These are phyloP conservation scores for Sherardia arvensis DNA, from an alignment of 257 asterid genomes.

Conservation along the genomic window DNA sequence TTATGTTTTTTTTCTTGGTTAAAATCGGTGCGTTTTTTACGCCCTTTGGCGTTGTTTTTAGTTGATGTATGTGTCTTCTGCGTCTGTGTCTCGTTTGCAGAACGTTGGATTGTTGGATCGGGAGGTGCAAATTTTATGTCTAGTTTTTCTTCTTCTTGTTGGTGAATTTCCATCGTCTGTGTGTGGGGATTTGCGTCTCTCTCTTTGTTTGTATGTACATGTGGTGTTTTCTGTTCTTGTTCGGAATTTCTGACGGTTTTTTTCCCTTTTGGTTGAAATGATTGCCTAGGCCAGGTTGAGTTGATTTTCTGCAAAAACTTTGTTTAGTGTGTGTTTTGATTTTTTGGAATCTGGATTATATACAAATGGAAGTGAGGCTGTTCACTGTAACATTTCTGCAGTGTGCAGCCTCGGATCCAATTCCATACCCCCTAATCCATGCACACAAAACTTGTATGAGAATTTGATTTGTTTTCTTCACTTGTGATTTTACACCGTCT, in stretches of 20 bases:
- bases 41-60: background rate
- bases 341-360: background rate
- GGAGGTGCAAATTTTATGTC: background rate
- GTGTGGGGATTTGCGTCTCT: background rate
- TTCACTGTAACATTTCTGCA: background rate
- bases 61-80: background rate
- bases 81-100: background rate
- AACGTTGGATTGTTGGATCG: constrained; percentile 3
- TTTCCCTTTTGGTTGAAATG: background rate
- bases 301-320: too few species aligned
- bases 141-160: background rate
- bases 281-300: background rate
- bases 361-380: background rate
- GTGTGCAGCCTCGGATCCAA: background rate
- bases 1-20: background rate
- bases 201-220: background rate
- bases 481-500: background rate
- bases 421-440: background rate
- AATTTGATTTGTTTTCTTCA: background rate
- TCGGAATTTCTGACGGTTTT: background rate
- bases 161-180: background rate
- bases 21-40: background rate
- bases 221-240: background rate
- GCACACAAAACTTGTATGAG: too few species aligned
- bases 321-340: background rate